Base-by-base conservation (phyloP, 2,329 filamentous ascomycete genomes). In the Clonostachys rhizophaga region DNA sequence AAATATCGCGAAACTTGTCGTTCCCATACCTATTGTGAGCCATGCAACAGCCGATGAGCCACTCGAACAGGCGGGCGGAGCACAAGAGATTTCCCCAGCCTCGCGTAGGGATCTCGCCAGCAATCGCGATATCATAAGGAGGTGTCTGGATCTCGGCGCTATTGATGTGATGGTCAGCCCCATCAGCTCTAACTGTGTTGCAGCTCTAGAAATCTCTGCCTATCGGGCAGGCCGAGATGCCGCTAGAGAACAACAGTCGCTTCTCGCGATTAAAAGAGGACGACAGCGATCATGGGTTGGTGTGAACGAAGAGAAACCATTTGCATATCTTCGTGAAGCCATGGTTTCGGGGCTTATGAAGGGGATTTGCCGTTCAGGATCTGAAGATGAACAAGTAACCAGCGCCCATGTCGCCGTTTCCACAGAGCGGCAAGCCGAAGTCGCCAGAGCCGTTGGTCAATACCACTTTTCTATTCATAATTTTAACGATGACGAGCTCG, bases 271-370 rank as follows among this genome's bases (percentile, higher is more conserved):
- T 49, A 86, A 86, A 59, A 83, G 86, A 55, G 83, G 85, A 41
- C 80, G 91, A 47, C 95, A 95, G 65, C 81, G 90, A 46, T 96
- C 91, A 0, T 96, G 91, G 91, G 90, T 96, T 40, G 91, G 91
- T 24, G 79, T 95, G 11, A 82, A 89, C 58, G 88, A 92, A 55
- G 81, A 89, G 56, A 87, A 91, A 62, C 90, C 91, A 2, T 96
- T 91, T 68, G 85, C 89, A 14, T 96, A 96, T 67, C 70, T 96
- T 47, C 79, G 91, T 50, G 91, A 96, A 69, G 89, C 88, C 44
- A 96, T 96, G 90, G 91, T 96, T 6, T 94, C 90, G 2, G 85
- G 85, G 48, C 76, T 96, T 48, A 94, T 96, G 88, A 86, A 85
- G 58, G 84, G 89, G 36, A 96, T 96, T 47, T 96, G 91, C 65